phyloP scores from a whole-genome alignment of 345 rosid species.

The Pseudoturritis turrita region DNA sequence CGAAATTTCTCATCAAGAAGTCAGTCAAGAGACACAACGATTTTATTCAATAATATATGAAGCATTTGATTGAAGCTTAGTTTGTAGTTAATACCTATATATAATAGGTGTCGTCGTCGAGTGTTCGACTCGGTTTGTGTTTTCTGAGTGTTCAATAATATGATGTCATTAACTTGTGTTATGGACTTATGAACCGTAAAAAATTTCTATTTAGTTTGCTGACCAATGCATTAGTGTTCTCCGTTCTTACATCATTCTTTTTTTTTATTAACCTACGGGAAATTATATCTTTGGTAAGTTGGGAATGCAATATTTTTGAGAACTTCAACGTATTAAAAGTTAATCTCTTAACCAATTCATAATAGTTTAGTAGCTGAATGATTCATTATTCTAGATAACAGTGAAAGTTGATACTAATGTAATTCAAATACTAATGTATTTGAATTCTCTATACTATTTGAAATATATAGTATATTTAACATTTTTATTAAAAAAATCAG shows the following conservation, averaged over 20 bases:
- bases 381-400: too few relatives aligned
- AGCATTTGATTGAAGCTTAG: background rate
- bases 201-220: background rate
- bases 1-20: conserved; percentile 9
- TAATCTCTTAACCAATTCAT: too few relatives aligned
- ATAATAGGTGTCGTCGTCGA: background rate
- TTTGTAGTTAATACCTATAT: background rate
- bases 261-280: background rate
- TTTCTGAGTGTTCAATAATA: background rate
- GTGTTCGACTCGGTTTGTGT: conserved; percentile 18
- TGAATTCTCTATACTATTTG: background rate
- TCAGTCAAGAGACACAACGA: background rate
- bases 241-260: background rate
- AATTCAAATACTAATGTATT: too few relatives aligned
- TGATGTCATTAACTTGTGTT: background rate
- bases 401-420: too few relatives aligned
- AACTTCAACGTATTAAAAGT: background rate
- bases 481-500: too few relatives aligned
- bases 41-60: background rate
- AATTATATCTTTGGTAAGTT: background rate
- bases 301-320: background rate
- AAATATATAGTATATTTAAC: background rate
- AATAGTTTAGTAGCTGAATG: too few relatives aligned
- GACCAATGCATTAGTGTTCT: background rate
- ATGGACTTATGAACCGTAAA: background rate